Evolutionary conservation across 1,284 basidiomycete genomes (phyloP), one percentile per base, ranked within the genome.

Genomic region (Ustilago bromivora): DNA sequence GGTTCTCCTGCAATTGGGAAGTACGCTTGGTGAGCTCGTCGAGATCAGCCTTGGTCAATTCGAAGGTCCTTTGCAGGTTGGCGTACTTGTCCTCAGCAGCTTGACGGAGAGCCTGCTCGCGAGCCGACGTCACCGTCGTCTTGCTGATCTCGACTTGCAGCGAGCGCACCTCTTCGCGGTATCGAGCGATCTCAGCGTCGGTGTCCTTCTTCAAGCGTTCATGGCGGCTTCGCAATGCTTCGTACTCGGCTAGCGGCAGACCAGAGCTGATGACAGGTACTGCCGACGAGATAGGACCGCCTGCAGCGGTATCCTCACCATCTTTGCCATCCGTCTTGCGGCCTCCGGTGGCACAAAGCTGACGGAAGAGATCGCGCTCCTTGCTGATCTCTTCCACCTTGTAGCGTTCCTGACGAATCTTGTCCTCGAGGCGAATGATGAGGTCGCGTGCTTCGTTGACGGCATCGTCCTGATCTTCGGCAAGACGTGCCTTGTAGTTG

Each of bases 361-460:
- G 89, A 79, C 91, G 92, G 82, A 97, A 89, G 61, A 94, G 90
- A 82, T 98, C 97, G 4, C 94, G 89, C 86, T 98, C 96, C 85
- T 93, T 92, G 81, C 91, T 90, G 71, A 93, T 92, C 28, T 93
- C 92, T 78, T 92, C 92, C 56, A 93, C 90, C 65, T 92, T 90
- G 47, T 88, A 88, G 52, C 94, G 92, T 82, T 90, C 90, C 82
- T 89, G 89, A 85, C 90, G 91, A 1, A 98, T 88, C 84, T 95
- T 91, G 28, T 90, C 89, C 43, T 92, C 91, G 35, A 98, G 88
- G 34, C 91, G 90, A 71, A 92, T 90, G 79, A 98, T 94, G 1
- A 93, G 92, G 65, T 93, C 91, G 71, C 94, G 92, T 0, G 96
- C 95, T 86, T 98, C 93, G 57, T 90, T 89, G 13, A 98, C 90